A percentile compares a stretch with the other conserved stretches of the same genome.
These are phyloP conservation scores for Fusarium chaquense DNA, from an alignment of 2,329 filamentous ascomycete species.

Conservation along the genomic window DNA sequence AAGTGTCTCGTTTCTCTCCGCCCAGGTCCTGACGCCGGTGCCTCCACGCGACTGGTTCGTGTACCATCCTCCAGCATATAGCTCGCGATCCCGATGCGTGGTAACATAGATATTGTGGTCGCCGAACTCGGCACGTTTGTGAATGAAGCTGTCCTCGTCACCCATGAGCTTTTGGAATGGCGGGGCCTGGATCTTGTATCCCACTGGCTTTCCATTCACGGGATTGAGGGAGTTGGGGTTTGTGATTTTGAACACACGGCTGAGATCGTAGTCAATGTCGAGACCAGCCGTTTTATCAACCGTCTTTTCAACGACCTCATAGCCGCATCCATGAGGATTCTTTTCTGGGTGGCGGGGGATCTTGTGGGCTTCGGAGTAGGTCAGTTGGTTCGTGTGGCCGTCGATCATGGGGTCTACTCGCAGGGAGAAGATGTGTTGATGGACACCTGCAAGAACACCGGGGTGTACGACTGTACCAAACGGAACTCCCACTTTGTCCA, in stretches of 20 bases:
- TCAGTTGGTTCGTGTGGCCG: slow-evolving; percentile 61
- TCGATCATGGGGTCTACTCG: slow-evolving; percentile 75
- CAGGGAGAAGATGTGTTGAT: slow-evolving; percentile 76
- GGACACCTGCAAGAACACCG: slow-evolving; percentile 74
- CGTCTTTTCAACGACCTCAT: slow-evolving; percentile 63
- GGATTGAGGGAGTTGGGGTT: slow-evolving; percentile 52
- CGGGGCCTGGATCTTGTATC: slow-evolving; percentile 62
- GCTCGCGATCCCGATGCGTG: slow-evolving; percentile 61
- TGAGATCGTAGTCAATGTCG: slow-evolving; percentile 62
- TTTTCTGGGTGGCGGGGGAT: slow-evolving; percentile 60
- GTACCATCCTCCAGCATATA: slow-evolving; percentile 64
- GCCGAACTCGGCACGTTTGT: slow-evolving; percentile 59
- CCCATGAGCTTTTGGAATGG: slow-evolving; percentile 62
- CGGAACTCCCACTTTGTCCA: slow-evolving; percentile 60
- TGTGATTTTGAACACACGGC: slow-evolving; percentile 63
- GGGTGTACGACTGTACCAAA: slow-evolving; percentile 73
- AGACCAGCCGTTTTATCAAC: slow-evolving; percentile 56
- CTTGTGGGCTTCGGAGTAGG: slow-evolving; percentile 55
- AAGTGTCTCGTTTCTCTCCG: slow-evolving; percentile 57
- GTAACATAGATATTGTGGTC: slow-evolving; percentile 64
- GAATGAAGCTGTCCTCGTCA: slow-evolving; percentile 58
- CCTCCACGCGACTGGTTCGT: slow-evolving; percentile 61
- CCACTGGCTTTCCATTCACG: slow-evolving; percentile 57
- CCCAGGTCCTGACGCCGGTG: slow-evolving; percentile 54
- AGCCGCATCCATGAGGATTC: slow-evolving; percentile 73